A percentile compares a stretch with the other conserved stretches of the same genome.
These are phyloP conservation scores for Osmozyma mogii DNA, from an alignment of 805 yeast genomes.

Conservation along the genomic window DNA sequence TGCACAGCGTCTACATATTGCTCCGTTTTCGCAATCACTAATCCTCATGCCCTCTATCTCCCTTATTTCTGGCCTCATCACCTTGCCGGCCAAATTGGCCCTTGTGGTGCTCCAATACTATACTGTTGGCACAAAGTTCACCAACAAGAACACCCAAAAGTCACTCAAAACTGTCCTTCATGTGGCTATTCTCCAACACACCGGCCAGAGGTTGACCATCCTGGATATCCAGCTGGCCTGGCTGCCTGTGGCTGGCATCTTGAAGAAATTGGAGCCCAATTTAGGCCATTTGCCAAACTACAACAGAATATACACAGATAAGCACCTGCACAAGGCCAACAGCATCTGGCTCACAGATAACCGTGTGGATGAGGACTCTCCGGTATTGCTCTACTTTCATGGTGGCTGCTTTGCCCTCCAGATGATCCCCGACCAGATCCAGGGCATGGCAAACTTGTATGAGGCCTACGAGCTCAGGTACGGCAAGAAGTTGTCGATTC, in stretches of 20 bases:
- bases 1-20: too few species aligned
- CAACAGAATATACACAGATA: neutral
- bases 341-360: neutral
- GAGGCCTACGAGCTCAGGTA: neutral
- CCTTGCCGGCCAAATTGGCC: neutral
- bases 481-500: constrained; percentile 2
- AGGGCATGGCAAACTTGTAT: constrained; percentile 5
- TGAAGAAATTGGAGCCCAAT: neutral
- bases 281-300: neutral
- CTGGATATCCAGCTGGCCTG: neutral
- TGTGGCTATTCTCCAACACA: neutral
- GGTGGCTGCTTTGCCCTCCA: constrained; percentile 9
- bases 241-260: neutral
- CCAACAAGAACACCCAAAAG: neutral
- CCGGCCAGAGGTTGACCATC: neutral
- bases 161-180: neutral
- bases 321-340: neutral
- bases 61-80: neutral
- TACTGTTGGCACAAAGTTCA: constrained; percentile 1
- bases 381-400: constrained; percentile 6
- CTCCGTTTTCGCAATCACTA: neutral
- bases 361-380: neutral
- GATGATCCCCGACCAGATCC: constrained; percentile 1
- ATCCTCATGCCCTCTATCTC: neutral
- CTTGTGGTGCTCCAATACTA: neutral